Percentiles rank a stretch among this genome's conserved stretches.
phyloP scores from a whole-genome alignment of 768 basidiomycete genomes.

The Saitozyma podzolica region DNA sequence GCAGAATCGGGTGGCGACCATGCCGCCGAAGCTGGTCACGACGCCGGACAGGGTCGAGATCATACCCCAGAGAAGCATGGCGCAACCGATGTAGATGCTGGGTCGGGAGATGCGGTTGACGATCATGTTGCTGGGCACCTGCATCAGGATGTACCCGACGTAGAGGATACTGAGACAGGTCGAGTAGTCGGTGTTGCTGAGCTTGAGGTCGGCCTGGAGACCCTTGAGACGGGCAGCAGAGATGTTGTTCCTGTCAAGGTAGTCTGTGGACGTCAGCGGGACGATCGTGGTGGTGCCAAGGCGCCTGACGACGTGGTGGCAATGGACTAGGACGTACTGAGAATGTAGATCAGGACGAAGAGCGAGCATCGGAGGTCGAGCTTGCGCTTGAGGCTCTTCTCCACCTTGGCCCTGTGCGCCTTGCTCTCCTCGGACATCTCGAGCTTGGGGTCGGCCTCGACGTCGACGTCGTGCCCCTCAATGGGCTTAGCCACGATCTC shows the following conservation, averaged over 20 bases:
- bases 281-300: background rate
- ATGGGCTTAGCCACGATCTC: no score
- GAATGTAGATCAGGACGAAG: slow-evolving; percentile 44
- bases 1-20: slow-evolving; percentile 62
- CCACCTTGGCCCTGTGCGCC: slow-evolving; percentile 22
- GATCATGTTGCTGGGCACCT: slow-evolving; percentile 50
- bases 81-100: slow-evolving; percentile 46
- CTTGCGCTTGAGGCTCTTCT: slow-evolving; percentile 48
- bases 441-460: background rate
- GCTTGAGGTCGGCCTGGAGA: slow-evolving; percentile 41
- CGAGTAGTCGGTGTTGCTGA: slow-evolving; percentile 41
- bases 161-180: slow-evolving; percentile 47
- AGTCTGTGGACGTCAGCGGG: slow-evolving; percentile 16
- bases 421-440: background rate
- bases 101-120: slow-evolving; percentile 49
- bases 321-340: slow-evolving; percentile 26
- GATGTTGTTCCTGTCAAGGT: slow-evolving; percentile 50
- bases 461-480: no score
- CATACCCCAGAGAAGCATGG: slow-evolving; percentile 43
- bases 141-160: slow-evolving; percentile 38
- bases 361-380: slow-evolving; percentile 46
- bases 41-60: slow-evolving; percentile 55
- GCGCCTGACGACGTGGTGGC: no score
- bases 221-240: slow-evolving; percentile 42
- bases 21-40: slow-evolving; percentile 56